Percentiles rank a stretch among this genome's conserved stretches.
These are phyloP conservation scores for Leishmania amazonensis DNA, from an alignment of 208 protist genomes.

Conservation along the genomic window DNA sequence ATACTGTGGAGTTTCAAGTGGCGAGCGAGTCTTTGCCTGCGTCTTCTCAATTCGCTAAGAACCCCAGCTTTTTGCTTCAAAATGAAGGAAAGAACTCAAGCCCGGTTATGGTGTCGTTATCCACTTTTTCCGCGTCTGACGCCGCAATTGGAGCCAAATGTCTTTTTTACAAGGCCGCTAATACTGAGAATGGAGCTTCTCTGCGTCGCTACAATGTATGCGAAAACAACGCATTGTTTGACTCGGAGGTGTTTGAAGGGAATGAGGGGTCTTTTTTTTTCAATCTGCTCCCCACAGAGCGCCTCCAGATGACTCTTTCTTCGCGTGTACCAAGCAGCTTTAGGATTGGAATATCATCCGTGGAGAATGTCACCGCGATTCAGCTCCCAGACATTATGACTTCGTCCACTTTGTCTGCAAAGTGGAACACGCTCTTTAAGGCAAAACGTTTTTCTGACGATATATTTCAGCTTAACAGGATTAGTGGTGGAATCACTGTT, in stretches of 20 bases:
- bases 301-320: slow-evolving; percentile 56
- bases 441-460: slow-evolving; percentile 35
- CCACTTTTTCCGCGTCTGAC: not conserved
- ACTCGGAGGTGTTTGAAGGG: slow-evolving; percentile 25
- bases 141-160: slow-evolving; percentile 12
- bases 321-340: slow-evolving; percentile 31
- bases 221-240: slow-evolving; percentile 46
- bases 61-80: slow-evolving; percentile 57
- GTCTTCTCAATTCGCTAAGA: slow-evolving; percentile 53
- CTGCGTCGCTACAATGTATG: slow-evolving; percentile 50
- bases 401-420: slow-evolving; percentile 22
- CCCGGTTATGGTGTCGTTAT: slow-evolving; percentile 46
- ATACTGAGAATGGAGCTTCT: not conserved
- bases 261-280: slow-evolving; percentile 47
- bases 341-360: slow-evolving; percentile 23
- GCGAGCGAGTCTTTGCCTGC: slow-evolving; percentile 11
- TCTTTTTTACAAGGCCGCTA: slow-evolving; percentile 38
- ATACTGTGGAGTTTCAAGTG: slow-evolving; percentile 27
- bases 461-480: slow-evolving; percentile 41
- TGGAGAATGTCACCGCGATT: slow-evolving; percentile 23
- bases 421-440: slow-evolving; percentile 34
- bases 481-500: slow-evolving; percentile 12
- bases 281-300: slow-evolving; percentile 36
- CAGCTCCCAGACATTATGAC: slow-evolving; percentile 29
- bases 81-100: slow-evolving; percentile 32